These are phyloP conservation scores for Linnemannia elongata DNA, from an alignment of 192 early-diverging fungal species.

Conservation along the genomic window DNA sequence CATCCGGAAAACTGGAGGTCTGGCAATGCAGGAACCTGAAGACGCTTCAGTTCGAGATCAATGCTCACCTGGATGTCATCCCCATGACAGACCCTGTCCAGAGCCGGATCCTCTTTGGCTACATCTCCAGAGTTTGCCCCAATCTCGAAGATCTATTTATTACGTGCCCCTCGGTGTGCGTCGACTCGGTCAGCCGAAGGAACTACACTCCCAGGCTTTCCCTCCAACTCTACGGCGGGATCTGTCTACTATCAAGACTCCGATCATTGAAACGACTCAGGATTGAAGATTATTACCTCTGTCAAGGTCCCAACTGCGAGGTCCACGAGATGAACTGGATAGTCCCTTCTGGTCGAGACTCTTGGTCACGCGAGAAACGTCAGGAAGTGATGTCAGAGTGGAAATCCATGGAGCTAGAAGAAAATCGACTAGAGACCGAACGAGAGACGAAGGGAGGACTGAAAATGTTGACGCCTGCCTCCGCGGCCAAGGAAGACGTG, in stretches of 20 bases:
- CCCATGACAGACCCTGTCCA: not conserved
- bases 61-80: not conserved
- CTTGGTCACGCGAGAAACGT: not conserved
- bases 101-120: not conserved
- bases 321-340: constrained; percentile 4
- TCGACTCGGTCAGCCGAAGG: not conserved
- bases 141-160: not conserved
- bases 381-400: not conserved
- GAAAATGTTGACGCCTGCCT: not conserved
- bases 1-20: not conserved
- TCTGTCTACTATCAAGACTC: not conserved
- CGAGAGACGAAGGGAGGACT: not conserved
- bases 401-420: not conserved
- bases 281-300: not conserved
- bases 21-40: not conserved
- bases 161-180: not conserved
- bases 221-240: not conserved
- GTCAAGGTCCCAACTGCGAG: not conserved
- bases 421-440: not conserved
- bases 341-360: not conserved
- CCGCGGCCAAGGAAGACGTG: not conserved
- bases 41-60: not conserved
- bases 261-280: not conserved
- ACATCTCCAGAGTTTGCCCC: not conserved
- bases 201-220: not conserved